Evolutionary conservation across 2,329 filamentous ascomycete species (phyloP).

Genomic region (Leptographium flavum): DNA sequence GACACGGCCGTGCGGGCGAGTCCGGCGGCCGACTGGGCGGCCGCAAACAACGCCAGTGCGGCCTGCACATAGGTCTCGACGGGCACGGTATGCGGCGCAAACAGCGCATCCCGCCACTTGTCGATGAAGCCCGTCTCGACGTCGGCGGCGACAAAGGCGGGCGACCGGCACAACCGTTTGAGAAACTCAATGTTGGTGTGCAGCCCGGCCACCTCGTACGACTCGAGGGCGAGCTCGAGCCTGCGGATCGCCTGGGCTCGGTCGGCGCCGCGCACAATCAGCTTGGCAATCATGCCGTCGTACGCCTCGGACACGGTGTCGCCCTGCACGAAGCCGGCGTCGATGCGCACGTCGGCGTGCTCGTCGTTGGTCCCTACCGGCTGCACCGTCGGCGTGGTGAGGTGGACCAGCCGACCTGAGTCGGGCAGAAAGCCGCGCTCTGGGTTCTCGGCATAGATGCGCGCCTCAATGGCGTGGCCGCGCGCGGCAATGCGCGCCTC

Average conservation of each 20-base stretch:
- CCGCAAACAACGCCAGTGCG: slow-evolving; percentile 56
- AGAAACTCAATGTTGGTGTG: slow-evolving; percentile 96
- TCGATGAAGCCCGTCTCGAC: slow-evolving; percentile 96
- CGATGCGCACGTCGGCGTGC: slow-evolving; percentile 67
- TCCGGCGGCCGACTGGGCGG: slow-evolving; percentile 20
- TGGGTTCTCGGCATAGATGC: slow-evolving; percentile 94
- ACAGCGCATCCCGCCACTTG: slow-evolving; percentile 71
- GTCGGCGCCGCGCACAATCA: slow-evolving; percentile 75
- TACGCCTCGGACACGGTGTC: slow-evolving; percentile 91
- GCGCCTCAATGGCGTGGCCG: slow-evolving; percentile 85
- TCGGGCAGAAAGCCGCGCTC: slow-evolving; percentile 87
- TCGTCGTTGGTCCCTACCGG: slow-evolving; percentile 8
- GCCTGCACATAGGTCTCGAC: slow-evolving; percentile 77
- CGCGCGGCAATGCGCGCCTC: slow-evolving; percentile 58
- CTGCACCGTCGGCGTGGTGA: slow-evolving; percentile 50
- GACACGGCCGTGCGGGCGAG: background rate
- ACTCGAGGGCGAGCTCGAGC: slow-evolving; percentile 62
- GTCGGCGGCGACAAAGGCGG: slow-evolving; percentile 70
- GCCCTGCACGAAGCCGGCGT: slow-evolving; percentile 82
- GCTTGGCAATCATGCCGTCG: slow-evolving; percentile 97
- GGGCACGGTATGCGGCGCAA: slow-evolving; percentile 44
- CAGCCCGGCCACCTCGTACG: slow-evolving; percentile 85
- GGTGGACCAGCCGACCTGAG: slow-evolving; percentile 74
- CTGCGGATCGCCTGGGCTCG: slow-evolving; percentile 72
- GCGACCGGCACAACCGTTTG: slow-evolving; percentile 70